Percentiles rank a stretch among this genome's conserved stretches.
Conservation (phyloP, 2,329 filamentous ascomycete species). For the Colletotrichum kahawae region DNA sequence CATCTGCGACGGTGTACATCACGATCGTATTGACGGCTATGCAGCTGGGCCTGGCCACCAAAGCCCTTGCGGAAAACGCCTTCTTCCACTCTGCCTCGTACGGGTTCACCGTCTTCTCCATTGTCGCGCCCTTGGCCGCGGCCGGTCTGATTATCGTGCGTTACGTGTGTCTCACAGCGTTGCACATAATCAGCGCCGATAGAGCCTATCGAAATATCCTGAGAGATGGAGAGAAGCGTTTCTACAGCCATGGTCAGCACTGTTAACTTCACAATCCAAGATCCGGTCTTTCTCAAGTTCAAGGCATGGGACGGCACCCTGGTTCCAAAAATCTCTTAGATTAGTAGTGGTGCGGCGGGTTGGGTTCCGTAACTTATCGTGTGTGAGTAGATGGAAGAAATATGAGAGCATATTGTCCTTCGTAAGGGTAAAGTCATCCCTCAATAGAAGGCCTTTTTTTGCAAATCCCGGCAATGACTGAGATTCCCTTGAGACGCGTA, state of each 20-base stretch:
- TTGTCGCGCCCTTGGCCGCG: neutral
- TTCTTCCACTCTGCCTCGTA: neutral
- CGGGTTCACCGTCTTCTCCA: neutral
- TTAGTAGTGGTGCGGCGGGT: too few relatives aligned
- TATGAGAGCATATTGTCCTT: too few relatives aligned
- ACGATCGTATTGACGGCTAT: neutral
- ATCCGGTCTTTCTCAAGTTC: rapidly evolving
- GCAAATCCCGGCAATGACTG: too few relatives aligned
- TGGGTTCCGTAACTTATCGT: too few relatives aligned
- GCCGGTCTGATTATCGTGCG: neutral
- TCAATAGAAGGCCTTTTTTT: too few relatives aligned
- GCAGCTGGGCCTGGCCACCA: neutral
- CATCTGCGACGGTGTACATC: neutral
- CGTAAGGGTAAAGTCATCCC: too few relatives aligned
- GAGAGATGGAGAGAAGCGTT: neutral
- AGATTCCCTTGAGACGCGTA: too few relatives aligned
- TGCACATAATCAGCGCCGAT: neutral
- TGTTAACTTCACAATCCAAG: neutral
- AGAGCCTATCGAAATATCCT: neutral
- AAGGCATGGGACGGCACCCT: neutral
- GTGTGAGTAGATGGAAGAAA: too few relatives aligned
- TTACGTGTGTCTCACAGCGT: neutral
- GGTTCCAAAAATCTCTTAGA: too few relatives aligned
- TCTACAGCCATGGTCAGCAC: too few relatives aligned
- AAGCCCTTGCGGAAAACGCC: neutral